A percentile compares a stretch with the other conserved stretches of the same genome.
Conservation (phyloP, 1,284 basidiomycete species). For the Cutaneotrichosporon sp. region DNA sequence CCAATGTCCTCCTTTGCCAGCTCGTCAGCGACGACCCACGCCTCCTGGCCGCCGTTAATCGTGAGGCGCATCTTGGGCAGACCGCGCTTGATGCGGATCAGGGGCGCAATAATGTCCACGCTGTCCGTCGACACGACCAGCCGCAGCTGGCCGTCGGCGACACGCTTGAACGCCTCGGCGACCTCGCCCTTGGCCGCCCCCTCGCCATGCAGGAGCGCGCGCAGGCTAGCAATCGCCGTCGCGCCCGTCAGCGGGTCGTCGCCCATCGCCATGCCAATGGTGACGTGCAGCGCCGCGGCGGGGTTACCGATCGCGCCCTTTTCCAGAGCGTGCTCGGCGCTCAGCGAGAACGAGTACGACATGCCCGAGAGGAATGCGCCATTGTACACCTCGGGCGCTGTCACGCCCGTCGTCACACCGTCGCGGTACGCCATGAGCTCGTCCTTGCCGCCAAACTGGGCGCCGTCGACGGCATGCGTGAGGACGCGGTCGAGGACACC, state of each 20-base stretch:
- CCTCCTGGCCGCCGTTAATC: constrained; percentile 67
- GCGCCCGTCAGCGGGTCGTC: constrained; percentile 51
- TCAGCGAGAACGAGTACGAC: constrained; percentile 60
- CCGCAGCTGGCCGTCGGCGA: constrained; percentile 58
- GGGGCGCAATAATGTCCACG: constrained; percentile 67
- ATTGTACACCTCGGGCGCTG: constrained; percentile 36
- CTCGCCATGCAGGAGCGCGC: constrained; percentile 55
- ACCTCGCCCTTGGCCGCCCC: constrained; percentile 48
- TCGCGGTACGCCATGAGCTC: constrained; percentile 54
- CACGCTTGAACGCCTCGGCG: constrained; percentile 57
- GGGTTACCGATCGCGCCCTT: constrained; percentile 63
- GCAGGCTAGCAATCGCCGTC: constrained; percentile 65
- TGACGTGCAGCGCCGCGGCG: constrained; percentile 65
- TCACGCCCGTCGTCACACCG: constrained; percentile 60
- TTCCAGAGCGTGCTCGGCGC: constrained; percentile 61
- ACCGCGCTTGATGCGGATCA: constrained; percentile 67
- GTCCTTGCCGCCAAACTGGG: constrained; percentile 65
- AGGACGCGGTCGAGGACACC: constrained; percentile 55
- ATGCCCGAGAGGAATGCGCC: constrained; percentile 57
- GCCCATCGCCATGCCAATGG: constrained; percentile 42
- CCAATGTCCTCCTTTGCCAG: constrained; percentile 63
- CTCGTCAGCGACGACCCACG: constrained; percentile 61
- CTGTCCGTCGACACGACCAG: constrained; percentile 64
- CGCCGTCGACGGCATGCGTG: constrained; percentile 65
- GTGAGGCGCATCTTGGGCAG: constrained; percentile 40